Conservation (phyloP, 2,329 filamentous ascomycete species). For the Alternaria arborescens region DNA sequence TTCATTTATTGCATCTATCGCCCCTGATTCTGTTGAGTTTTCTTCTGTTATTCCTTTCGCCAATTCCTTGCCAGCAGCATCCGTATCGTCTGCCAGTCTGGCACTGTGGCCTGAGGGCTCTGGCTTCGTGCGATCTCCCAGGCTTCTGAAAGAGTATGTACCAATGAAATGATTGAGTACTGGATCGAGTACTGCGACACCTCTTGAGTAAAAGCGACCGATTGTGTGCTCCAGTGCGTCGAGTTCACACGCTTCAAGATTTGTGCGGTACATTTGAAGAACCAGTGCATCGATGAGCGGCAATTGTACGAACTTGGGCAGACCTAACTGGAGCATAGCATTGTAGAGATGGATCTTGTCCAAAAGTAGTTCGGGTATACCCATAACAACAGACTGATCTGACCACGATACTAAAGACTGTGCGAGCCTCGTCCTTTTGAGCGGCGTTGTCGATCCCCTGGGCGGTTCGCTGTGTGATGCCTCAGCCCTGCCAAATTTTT, state of each 20-base stretch:
- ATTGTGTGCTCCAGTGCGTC: constrained; percentile 28
- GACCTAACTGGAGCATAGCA: constrained; percentile 28
- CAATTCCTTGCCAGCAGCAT: background rate
- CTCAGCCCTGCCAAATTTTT: background rate
- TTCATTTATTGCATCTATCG: background rate
- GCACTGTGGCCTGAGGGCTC: background rate
- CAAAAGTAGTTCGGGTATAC: constrained; percentile 15
- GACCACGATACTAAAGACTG: background rate
- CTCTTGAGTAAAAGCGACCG: constrained; percentile 22
- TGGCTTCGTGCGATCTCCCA: constrained; percentile 14
- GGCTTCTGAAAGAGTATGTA: constrained; percentile 19
- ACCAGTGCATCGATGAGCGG: constrained; percentile 24
- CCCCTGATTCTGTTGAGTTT: background rate
- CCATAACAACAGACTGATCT: constrained; percentile 5
- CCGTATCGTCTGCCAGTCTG: background rate
- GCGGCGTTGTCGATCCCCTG: background rate
- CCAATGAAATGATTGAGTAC: constrained; percentile 29
- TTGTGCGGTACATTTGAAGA: constrained; percentile 24
- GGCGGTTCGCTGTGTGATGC: background rate
- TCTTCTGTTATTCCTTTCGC: background rate
- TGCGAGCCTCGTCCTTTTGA: background rate
- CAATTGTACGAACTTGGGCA: constrained; percentile 18
- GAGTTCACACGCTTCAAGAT: constrained; percentile 20
- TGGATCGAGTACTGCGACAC: constrained; percentile 29
- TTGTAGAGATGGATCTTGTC: constrained; percentile 35